phyloP scores from a whole-genome alignment of 2,329 filamentous ascomycete genomes.

The Podosphaera leucotricha region DNA sequence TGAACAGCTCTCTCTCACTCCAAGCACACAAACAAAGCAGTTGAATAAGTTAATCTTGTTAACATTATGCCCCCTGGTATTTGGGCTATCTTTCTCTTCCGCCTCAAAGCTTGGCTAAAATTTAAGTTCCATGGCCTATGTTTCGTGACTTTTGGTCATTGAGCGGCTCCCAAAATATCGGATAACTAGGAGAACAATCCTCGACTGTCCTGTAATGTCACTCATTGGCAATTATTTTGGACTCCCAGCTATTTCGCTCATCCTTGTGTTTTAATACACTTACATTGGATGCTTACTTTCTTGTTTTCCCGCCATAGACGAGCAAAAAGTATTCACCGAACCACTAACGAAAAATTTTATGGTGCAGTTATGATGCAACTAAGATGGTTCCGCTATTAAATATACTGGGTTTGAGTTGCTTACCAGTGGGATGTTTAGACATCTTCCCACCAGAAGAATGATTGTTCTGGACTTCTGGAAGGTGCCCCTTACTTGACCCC shows the following conservation, averaged over 20 bases:
- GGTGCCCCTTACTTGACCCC: not conserved
- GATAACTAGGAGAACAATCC: too few species aligned
- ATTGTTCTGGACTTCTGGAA: not conserved
- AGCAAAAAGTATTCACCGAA: not conserved
- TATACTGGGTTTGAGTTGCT: not conserved
- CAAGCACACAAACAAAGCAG: not conserved
- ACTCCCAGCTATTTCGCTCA: not conserved
- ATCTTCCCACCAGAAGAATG: not conserved
- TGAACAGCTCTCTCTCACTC: not conserved
- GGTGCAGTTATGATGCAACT: not conserved
- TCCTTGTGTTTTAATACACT: not conserved
- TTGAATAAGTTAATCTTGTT: not conserved
- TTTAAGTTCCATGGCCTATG: not conserved
- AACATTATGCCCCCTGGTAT: not conserved
- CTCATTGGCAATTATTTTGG: not conserved
- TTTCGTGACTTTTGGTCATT: not conserved
- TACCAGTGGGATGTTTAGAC: not conserved
- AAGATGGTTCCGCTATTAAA: not conserved
- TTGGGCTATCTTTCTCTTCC: not conserved
- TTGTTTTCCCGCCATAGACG: not conserved
- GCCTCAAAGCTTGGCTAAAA: not conserved
- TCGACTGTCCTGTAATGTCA: not conserved
- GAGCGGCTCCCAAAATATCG: too few species aligned
- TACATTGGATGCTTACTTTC: not conserved
- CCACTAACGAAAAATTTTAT: not conserved